Evolutionary conservation across 2,329 filamentous ascomycete genomes (phyloP).

Genomic region (Fusarium coicis): DNA sequence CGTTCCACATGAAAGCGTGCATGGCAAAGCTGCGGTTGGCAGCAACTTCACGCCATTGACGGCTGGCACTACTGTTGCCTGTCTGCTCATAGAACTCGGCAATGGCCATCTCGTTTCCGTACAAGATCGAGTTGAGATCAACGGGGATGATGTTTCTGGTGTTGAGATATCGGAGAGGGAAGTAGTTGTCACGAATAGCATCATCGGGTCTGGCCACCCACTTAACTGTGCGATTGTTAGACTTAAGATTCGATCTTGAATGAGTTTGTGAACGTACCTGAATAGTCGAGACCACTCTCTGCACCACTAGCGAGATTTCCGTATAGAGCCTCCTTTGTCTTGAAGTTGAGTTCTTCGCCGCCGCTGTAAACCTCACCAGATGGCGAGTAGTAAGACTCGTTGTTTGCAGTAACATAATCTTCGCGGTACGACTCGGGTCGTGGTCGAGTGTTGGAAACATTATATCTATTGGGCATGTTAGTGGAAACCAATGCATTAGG

Average conservation of each 20-base stretch:
- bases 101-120: constrained; percentile 71
- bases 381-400: constrained; percentile 68
- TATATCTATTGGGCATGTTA: constrained; percentile 55
- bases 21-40: constrained; percentile 68
- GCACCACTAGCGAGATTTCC: constrained; percentile 72
- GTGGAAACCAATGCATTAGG: not conserved
- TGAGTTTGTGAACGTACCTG: constrained; percentile 1
- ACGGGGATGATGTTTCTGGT: constrained; percentile 68
- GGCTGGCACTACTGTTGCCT: constrained; percentile 62
- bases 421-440: constrained; percentile 75
- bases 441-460: constrained; percentile 71
- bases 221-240: constrained; percentile 51
- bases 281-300: constrained; percentile 75
- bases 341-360: constrained; percentile 60
- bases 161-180: constrained; percentile 73
- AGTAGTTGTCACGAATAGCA: constrained; percentile 69
- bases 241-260: not conserved
- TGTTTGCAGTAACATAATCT: constrained; percentile 73
- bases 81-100: constrained; percentile 62
- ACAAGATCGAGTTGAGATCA: constrained; percentile 75
- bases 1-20: constrained; percentile 72
- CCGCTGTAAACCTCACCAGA: constrained; percentile 69
- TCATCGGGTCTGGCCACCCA: constrained; percentile 68
- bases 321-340: constrained; percentile 65
- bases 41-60: constrained; percentile 62